A percentile compares a stretch with the other conserved stretches of the same genome.
Evolutionary conservation across 2,329 filamentous ascomycete genomes (phyloP).

Genomic region (Sarocladiaceae sp.): DNA sequence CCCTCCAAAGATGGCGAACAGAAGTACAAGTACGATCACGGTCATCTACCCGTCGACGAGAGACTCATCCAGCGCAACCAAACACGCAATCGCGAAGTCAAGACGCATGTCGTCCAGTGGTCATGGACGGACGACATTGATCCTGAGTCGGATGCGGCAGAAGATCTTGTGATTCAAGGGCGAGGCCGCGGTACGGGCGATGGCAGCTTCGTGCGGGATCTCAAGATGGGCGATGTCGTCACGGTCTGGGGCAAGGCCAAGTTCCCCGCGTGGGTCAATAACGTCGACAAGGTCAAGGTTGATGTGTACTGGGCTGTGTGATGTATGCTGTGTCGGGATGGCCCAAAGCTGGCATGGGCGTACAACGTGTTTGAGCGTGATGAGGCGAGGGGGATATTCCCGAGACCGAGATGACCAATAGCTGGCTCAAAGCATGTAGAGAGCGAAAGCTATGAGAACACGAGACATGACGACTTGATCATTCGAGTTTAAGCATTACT

Average conservation of each 20-base stretch:
- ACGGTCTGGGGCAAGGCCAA: constrained; percentile 56
- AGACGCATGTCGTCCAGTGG: constrained; percentile 47
- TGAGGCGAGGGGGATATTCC: too few relatives aligned
- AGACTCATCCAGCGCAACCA: constrained; percentile 44
- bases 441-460: too few relatives aligned
- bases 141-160: constrained; percentile 28
- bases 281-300: constrained; percentile 41
- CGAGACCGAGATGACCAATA: too few relatives aligned
- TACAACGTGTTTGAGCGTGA: too few relatives aligned
- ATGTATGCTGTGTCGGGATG: neutral
- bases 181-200: constrained; percentile 44
- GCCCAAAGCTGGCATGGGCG: too few relatives aligned
- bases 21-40: constrained; percentile 27
- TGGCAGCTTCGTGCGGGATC: constrained; percentile 48
- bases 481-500: too few relatives aligned
- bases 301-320: constrained; percentile 54
- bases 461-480: too few relatives aligned
- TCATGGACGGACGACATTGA: constrained; percentile 41
- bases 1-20: too few relatives aligned
- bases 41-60: constrained; percentile 25
- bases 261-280: constrained; percentile 48
- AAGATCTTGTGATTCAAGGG: constrained; percentile 34
- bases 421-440: too few relatives aligned
- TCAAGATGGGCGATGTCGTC: constrained; percentile 54
- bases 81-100: constrained; percentile 14